These are phyloP conservation scores for Balansia obtecta DNA, from an alignment of 2,329 filamentous ascomycete species.

Conservation along the genomic window DNA sequence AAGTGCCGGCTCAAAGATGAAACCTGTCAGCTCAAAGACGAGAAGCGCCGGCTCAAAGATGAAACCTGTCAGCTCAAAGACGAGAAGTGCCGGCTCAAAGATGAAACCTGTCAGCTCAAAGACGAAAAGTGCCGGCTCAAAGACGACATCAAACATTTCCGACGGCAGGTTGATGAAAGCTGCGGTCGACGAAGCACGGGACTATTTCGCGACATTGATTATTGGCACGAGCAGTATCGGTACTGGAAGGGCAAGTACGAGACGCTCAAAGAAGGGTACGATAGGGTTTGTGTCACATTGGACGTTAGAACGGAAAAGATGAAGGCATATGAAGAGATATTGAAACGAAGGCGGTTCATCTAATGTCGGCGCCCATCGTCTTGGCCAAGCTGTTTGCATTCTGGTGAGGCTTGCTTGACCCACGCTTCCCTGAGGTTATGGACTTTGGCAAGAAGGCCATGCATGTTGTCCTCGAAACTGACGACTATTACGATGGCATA, in stretches of 20 bases:
- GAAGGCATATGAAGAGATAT: constrained; percentile 21
- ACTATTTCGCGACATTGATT: constrained; percentile 19
- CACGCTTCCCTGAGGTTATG: neutral
- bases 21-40: constrained; percentile 21
- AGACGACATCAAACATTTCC: constrained; percentile 21
- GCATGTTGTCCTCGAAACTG: too few relatives aligned
- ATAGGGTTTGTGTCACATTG: constrained; percentile 16
- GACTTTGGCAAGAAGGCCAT: too few relatives aligned
- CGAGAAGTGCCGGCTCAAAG: constrained; percentile 21
- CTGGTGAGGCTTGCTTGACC: neutral
- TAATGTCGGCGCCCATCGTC: constrained; percentile 5
- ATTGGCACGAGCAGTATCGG: constrained; percentile 21
- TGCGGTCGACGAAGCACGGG: constrained; percentile 21
- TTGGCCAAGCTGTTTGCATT: neutral
- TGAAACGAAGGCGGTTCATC: constrained; percentile 18
- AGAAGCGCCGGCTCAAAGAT: constrained; percentile 23
- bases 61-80: constrained; percentile 20
- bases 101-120: constrained; percentile 21
- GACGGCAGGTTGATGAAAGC: constrained; percentile 19
- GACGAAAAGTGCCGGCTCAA: constrained; percentile 24
- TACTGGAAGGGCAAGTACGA: constrained; percentile 21
- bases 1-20: constrained; percentile 22
- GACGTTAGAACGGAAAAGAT: constrained; percentile 21
- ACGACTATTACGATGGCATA: too few relatives aligned
- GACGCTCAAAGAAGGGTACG: constrained; percentile 14